Evolutionary conservation across 139 green algal species (phyloP), one percentile per base, ranked within the genome.

Genomic region (Chlamydomonas asymmetrica): DNA sequence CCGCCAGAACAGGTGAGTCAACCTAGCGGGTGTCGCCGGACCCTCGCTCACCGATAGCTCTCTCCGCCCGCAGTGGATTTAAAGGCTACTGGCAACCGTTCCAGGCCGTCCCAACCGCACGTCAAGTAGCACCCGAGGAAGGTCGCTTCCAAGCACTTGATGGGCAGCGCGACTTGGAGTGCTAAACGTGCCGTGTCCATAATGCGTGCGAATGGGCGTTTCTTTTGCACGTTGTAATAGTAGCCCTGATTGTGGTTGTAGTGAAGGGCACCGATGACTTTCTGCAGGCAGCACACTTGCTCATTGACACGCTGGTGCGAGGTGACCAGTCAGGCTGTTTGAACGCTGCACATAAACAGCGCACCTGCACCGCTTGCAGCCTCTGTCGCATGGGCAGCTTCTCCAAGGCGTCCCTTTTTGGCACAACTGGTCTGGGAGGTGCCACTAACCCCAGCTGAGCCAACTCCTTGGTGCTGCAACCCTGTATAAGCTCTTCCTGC

Each of bases 171-270:
- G 8, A 88, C 79, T 4, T 66, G 39, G 39, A 87, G 74, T 8
- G 88, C 84, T 27, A 84, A 75, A 20, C 76, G 66, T 27, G 87
- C 84, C 18, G 84, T 86, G 77, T 85, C 76, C 71, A 91, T 77
- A 41, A 91, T 85, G 57, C 79, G 66, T 20, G 45, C 74, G n/a
- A 87, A 72, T 7, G 84, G 82, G 10, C 88, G 78, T 20, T 81
- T 66, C 81, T 92, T 90, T 68, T 43, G 45, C 31, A 88, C 77
- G 59, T 90, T 84, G 74, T 88, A 89, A 66, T 85, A 80, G 74
- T 89, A 87, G 34, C 70, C 71, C 22, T 62, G 40, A 8, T 61
- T 76, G 69, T 92, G 83, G 76, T 90, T 92, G 81, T 92, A 92
- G 57, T 88, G 66, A n/a, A 90, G 52, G 59, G 39, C 50, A 37